phyloP scores from a whole-genome alignment of 805 yeast species.

The Pichia membranifaciens region DNA sequence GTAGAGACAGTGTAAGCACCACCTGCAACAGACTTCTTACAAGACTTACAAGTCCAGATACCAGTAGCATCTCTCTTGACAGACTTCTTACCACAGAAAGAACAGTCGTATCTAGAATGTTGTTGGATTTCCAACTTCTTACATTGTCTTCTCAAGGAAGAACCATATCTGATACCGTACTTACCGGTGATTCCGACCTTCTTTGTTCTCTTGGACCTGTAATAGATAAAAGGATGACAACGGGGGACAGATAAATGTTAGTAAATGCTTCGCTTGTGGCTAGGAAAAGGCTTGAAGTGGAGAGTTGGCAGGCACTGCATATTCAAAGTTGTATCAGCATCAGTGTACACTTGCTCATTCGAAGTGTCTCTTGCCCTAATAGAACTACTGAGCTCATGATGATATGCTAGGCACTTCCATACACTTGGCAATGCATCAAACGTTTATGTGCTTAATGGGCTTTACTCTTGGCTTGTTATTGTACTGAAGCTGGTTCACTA shows the following conservation, averaged over 20 bases:
- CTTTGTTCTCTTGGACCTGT: slow-evolving; percentile 99
- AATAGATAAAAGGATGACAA: not conserved
- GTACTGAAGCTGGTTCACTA: no score
- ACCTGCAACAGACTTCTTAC: slow-evolving; percentile 97
- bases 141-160: slow-evolving; percentile 99
- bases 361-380: no score
- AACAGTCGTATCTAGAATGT: slow-evolving; percentile 97
- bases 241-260: slow-evolving; percentile 3
- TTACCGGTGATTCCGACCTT: slow-evolving; percentile 99
- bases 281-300: no score
- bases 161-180: slow-evolving; percentile 99
- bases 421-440: no score
- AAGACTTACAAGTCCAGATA: slow-evolving; percentile 96
- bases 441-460: no score
- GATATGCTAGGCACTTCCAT: no score
- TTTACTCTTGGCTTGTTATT: no score
- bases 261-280: no score
- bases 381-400: no score
- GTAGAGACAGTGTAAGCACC: slow-evolving; percentile 99
- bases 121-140: slow-evolving; percentile 98
- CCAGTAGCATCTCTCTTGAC: slow-evolving; percentile 98
- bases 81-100: slow-evolving; percentile 99
- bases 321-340: no score
- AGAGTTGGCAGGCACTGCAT: no score
- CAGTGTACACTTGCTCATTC: no score